A percentile compares a stretch with the other conserved stretches of the same genome.
Conservation (phyloP, 164 flowering plant genomes). For the Paratinospora sagittata region DNA sequence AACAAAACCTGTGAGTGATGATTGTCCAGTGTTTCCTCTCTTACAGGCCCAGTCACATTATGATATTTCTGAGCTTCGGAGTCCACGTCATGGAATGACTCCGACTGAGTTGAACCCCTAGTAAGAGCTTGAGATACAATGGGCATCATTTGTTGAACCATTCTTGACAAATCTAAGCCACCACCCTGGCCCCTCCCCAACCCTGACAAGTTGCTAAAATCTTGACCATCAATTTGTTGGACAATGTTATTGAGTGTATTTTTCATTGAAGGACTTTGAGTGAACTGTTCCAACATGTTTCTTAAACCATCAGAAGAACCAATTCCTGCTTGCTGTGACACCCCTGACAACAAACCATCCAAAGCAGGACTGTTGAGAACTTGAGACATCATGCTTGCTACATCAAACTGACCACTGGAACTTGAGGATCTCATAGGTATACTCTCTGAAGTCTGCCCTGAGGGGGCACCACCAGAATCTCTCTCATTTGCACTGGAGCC, state of each 20-base stretch:
- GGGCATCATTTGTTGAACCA: constrained; percentile 98
- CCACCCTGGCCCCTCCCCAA: constrained; percentile 57
- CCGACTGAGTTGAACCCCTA: constrained; percentile 30
- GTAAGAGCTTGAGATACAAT: constrained; percentile 73
- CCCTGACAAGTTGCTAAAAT: constrained; percentile 53
- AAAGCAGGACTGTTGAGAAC: constrained; percentile 62
- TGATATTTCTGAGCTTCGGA: constrained; percentile 18
- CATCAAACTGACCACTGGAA: constrained; percentile 41
- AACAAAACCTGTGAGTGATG: constrained; percentile 32
- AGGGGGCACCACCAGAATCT: constrained; percentile 14
- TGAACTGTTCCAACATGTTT: constrained; percentile 67
- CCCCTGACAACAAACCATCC: constrained; percentile 60
- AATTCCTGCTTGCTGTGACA: constrained; percentile 78
- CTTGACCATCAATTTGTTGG: constrained; percentile 64
- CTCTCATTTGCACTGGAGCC: constrained; percentile 23
- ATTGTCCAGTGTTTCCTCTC: constrained; percentile 19
- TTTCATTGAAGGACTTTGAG: constrained; percentile 72
- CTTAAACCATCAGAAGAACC: constrained; percentile 73
- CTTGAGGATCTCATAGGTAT: constrained; percentile 23
- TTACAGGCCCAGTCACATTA: constrained; percentile 19
- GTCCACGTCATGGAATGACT: constrained; percentile 19
- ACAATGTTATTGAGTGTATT: constrained; percentile 72
- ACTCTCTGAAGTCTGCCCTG: constrained; percentile 20
- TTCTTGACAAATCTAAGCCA: constrained; percentile 65
- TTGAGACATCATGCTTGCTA: constrained; percentile 60